Evolutionary conservation across 2,329 filamentous ascomycete species (phyloP).

Genomic region (Alternaria arbusti): DNA sequence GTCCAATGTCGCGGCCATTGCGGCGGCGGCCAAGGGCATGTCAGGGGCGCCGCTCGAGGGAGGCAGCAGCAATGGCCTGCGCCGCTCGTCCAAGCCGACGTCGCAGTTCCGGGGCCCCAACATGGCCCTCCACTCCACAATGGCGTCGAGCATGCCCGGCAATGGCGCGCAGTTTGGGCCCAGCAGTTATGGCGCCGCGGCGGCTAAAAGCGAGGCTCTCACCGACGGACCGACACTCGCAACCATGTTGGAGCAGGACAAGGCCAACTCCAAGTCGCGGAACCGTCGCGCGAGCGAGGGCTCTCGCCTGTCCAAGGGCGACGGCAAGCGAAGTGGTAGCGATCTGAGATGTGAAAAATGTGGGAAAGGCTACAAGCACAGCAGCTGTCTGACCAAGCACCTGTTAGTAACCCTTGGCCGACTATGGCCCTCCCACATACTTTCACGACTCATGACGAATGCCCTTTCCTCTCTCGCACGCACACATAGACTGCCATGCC

Average conservation of each 20-base stretch:
- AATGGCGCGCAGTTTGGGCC: constrained; percentile 51
- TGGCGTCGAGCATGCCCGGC: constrained; percentile 72
- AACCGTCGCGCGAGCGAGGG: constrained; percentile 80
- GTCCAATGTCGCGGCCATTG: constrained; percentile 76
- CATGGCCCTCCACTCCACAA: constrained; percentile 64
- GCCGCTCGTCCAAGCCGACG: constrained; percentile 69
- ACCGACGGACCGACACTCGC: constrained; percentile 71
- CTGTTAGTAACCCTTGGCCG: constrained; percentile 81
- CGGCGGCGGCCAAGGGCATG: constrained; percentile 70
- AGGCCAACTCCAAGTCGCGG: constrained; percentile 59
- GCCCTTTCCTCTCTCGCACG: constrained; percentile 36
- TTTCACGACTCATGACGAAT: constrained; percentile 50
- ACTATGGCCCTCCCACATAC: constrained; percentile 50
- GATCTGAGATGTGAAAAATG: constrained; percentile 97
- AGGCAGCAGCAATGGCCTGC: constrained; percentile 54
- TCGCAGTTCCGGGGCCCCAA: constrained; percentile 55
- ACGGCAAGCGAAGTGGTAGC: constrained; percentile 77
- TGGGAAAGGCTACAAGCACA: constrained; percentile 99
- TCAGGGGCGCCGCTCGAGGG: constrained; percentile 65
- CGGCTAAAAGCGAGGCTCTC: constrained; percentile 63
- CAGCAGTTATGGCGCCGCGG: constrained; percentile 41
- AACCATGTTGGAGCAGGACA: constrained; percentile 52
- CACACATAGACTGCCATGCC: constrained; percentile 12
- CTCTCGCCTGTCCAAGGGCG: constrained; percentile 79
- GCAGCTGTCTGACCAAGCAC: constrained; percentile 99